phyloP scores from a whole-genome alignment of 1,284 basidiomycete species.

The Rugiboletus extremiorientalis region DNA sequence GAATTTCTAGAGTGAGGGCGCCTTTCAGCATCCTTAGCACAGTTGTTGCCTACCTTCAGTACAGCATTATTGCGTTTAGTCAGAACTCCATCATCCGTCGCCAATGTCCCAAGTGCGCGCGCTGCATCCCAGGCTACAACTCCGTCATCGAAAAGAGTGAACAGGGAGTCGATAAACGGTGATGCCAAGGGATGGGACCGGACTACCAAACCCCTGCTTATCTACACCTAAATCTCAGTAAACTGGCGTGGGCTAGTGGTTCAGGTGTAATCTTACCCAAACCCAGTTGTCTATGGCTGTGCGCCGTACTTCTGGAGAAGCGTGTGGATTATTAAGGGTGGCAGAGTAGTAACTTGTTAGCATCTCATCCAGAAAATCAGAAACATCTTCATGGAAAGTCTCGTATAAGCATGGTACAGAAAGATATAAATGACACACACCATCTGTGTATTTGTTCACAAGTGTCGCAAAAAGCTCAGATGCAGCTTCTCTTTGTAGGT shows the following conservation, averaged over 20 bases:
- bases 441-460: slow-evolving; percentile 73
- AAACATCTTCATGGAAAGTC: slow-evolving; percentile 41
- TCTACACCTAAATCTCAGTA: slow-evolving; percentile 43
- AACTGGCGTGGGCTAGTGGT: slow-evolving; percentile 4
- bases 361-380: slow-evolving; percentile 44
- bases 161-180: slow-evolving; percentile 60
- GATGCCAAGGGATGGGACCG: slow-evolving; percentile 63
- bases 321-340: slow-evolving; percentile 39
- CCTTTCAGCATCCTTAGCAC: neutral
- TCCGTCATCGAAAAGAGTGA: slow-evolving; percentile 66
- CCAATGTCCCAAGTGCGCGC: slow-evolving; percentile 67
- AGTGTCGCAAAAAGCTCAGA: slow-evolving; percentile 66
- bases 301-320: slow-evolving; percentile 43
- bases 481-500: slow-evolving; percentile 57
- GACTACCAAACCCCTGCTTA: slow-evolving; percentile 77
- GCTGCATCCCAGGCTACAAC: slow-evolving; percentile 69
- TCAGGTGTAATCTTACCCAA: slow-evolving; percentile 51
- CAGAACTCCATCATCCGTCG: slow-evolving; percentile 58
- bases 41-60: slow-evolving; percentile 55
- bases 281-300: slow-evolving; percentile 63
- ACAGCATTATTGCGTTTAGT: slow-evolving; percentile 77
- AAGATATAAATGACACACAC: slow-evolving; percentile 36
- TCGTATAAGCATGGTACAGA: neutral
- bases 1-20: neutral
- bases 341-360: slow-evolving; percentile 48